Percentiles rank a stretch among this genome's conserved stretches.
phyloP scores from a whole-genome alignment of 129 eudicot species.

The Lactuca saligna region DNA sequence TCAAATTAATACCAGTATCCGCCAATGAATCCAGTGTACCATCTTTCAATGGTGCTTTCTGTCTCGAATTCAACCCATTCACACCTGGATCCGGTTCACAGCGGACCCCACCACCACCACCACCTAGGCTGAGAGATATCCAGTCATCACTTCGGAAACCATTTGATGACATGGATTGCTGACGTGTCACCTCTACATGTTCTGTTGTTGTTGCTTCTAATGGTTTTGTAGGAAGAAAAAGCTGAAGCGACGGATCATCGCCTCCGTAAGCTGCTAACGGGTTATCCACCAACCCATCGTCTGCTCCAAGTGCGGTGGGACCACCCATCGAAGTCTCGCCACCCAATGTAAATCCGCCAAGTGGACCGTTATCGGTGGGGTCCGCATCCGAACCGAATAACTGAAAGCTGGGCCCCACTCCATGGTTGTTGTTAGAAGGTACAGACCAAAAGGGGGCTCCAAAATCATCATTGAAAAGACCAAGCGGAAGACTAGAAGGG shows the following conservation, averaged over 20 bases:
- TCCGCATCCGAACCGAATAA: conserved; percentile 65
- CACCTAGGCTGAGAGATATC: conserved; percentile 94
- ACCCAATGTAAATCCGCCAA: conserved; percentile 44
- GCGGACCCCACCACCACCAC: conserved; percentile 36
- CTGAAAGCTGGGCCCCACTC: conserved; percentile 58
- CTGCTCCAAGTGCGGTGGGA: conserved; percentile 10
- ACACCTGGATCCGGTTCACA: conserved; percentile 38
- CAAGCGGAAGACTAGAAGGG: conserved; percentile 36
- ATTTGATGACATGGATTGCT: conserved; percentile 57
- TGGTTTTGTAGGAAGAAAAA: conserved; percentile 89
- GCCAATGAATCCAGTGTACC: conserved; percentile 61
- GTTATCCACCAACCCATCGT: conserved; percentile 62
- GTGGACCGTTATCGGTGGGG: conserved; percentile 36
- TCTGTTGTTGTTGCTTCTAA: conserved; percentile 45
- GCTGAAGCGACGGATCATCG: conserved; percentile 77
- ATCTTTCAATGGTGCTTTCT: conserved; percentile 41
- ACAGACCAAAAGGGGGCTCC: conserved; percentile 60
- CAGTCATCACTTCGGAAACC: conserved; percentile 71
- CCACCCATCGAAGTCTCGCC: conserved; percentile 48
- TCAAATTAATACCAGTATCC: conserved; percentile 49
- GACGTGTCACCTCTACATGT: conserved; percentile 47
- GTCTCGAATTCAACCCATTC: conserved; percentile 40
- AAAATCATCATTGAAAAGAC: conserved; percentile 57
- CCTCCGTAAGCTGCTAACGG: conserved; percentile 54
- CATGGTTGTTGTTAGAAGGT: conserved; percentile 50